phyloP scores from a whole-genome alignment of 1,284 basidiomycete species.

The Moniliella sp. region DNA sequence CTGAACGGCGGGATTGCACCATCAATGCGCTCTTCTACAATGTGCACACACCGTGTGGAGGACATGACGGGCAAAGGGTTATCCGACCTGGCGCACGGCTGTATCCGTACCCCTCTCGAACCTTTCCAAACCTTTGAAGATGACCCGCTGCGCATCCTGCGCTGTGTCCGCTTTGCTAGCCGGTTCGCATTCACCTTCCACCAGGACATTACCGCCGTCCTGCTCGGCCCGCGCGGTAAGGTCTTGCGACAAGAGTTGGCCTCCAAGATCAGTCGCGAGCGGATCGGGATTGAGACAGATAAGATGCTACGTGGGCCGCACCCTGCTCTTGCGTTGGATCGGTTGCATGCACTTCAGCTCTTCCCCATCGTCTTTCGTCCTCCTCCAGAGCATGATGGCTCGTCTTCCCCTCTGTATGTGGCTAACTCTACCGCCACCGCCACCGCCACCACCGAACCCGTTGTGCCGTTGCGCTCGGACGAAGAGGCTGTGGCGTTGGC shows the following conservation, averaged over 20 bases:
- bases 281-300: slow-evolving; percentile 33
- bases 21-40: slow-evolving; percentile 96
- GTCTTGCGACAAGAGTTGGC: slow-evolving; percentile 37
- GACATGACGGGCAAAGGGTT: slow-evolving; percentile 71
- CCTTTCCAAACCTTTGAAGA: slow-evolving; percentile 74
- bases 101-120: slow-evolving; percentile 70
- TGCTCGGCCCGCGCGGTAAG: slow-evolving; percentile 46
- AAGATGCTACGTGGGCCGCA: slow-evolving; percentile 26
- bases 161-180: slow-evolving; percentile 81
- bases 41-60: slow-evolving; percentile 67
- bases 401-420: not conserved
- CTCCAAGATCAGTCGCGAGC: slow-evolving; percentile 27
- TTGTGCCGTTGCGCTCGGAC: slow-evolving; percentile 15
- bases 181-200: slow-evolving; percentile 65
- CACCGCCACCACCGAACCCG: slow-evolving; percentile 13
- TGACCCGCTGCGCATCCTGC: slow-evolving; percentile 73
- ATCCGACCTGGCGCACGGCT: slow-evolving; percentile 53
- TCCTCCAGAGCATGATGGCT: not conserved
- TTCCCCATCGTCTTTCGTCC: not conserved
- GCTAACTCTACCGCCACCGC: slow-evolving; percentile 9
- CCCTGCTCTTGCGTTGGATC: not conserved
- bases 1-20: slow-evolving; percentile 70
- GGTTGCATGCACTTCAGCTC: not conserved
- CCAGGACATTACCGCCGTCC: slow-evolving; percentile 40
- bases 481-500: not conserved